phyloP scores from a whole-genome alignment of 352 stramenopile species.

The Lagenidium sp. region DNA sequence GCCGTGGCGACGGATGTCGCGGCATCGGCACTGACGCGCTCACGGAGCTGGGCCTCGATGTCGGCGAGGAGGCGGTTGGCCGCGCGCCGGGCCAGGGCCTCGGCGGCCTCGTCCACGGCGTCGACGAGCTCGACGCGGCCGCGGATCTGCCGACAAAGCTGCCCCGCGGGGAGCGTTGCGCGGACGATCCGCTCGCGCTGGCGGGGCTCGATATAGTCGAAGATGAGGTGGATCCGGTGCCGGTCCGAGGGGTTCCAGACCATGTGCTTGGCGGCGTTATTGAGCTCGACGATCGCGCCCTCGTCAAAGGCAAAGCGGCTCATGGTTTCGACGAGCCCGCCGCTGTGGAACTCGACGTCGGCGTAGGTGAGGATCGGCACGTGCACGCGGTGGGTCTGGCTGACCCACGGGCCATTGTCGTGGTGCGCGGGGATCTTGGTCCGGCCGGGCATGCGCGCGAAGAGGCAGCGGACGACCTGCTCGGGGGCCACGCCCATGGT shows the following conservation, averaged over 20 bases:
- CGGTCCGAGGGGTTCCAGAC: conserved; percentile 81
- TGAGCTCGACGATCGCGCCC: conserved; percentile 94
- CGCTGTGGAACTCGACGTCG: conserved; percentile 49
- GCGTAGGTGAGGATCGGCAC: conserved; percentile 86
- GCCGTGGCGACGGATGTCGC: conserved; percentile 16
- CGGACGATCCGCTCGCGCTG: conserved; percentile 13
- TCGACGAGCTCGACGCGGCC: conserved; percentile 38
- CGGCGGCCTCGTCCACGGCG: conserved; percentile 13
- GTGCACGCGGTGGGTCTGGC: conserved; percentile 90
- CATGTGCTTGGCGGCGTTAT: conserved; percentile 94
- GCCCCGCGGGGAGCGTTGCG: conserved; percentile 21
- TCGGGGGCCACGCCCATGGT: conserved; percentile 27
- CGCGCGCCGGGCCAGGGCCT: conserved; percentile 13
- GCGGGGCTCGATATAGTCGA: conserved; percentile 90
- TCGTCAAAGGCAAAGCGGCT: conserved; percentile 83
- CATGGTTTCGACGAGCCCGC: conserved; percentile 41
- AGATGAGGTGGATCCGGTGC: conserved; percentile 94
- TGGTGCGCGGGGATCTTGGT: conserved; percentile 93
- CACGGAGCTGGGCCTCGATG: conserved; percentile 19
- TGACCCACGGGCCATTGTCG: conserved; percentile 93
- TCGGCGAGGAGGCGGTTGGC: conserved; percentile 19
- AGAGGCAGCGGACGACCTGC: conserved; percentile 86
- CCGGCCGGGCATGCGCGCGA: conserved; percentile 89
- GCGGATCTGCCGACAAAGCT: conserved; percentile 41
- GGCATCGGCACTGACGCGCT: conserved; percentile 9